Percentiles rank a stretch among this genome's conserved stretches.
Evolutionary conservation across 345 rosid genomes (phyloP).

Genomic region (Rhizophora mangle): DNA sequence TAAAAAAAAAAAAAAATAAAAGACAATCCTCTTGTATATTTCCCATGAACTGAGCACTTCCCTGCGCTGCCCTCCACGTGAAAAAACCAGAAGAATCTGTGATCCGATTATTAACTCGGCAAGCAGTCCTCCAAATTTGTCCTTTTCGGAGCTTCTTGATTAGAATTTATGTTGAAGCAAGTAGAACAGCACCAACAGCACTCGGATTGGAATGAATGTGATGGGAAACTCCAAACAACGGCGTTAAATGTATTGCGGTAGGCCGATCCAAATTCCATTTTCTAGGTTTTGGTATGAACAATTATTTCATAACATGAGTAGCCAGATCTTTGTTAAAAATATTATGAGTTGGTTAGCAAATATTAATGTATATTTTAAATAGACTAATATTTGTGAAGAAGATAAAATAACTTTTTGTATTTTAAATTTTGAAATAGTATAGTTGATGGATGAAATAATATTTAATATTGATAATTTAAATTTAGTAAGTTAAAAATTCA

Average conservation of each 20-base stretch:
- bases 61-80: constrained; percentile 31
- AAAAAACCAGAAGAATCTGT: constrained; percentile 21
- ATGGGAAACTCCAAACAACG: no score
- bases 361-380: no score
- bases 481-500: no score
- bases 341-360: no score
- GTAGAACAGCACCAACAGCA: background rate
- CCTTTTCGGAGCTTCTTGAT: background rate
- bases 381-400: no score
- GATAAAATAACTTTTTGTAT: no score
- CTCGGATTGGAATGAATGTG: background rate
- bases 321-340: no score
- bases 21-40: background rate
- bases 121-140: background rate
- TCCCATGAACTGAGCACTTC: constrained; percentile 30
- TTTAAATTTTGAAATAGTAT: no score
- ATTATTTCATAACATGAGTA: background rate
- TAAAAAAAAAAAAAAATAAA: background rate
- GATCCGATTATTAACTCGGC: constrained; percentile 2
- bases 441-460: no score
- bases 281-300: background rate
- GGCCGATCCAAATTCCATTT: no score
- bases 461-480: no score
- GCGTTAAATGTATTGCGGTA: no score
- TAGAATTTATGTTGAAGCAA: background rate